A percentile compares a stretch with the other conserved stretches of the same genome.
phyloP scores from a whole-genome alignment of 2,329 filamentous ascomycete genomes.

The Paecilomyces fulvus region DNA sequence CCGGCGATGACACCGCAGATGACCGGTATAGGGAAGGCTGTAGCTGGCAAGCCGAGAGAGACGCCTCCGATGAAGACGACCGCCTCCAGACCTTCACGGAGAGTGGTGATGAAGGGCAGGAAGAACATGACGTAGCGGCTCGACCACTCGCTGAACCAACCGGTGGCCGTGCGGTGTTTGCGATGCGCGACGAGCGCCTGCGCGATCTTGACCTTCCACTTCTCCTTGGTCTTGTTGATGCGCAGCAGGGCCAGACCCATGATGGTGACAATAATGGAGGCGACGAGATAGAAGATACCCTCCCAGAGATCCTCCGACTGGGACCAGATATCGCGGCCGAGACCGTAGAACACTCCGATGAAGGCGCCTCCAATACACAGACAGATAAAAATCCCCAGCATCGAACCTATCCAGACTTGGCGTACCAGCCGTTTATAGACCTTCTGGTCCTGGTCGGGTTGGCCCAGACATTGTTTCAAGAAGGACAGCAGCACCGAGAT shows the following conservation, averaged over 20 bases:
- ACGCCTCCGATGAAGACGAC: conserved; percentile 86
- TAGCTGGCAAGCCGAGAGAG: conserved; percentile 64
- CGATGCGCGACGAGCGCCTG: conserved; percentile 52
- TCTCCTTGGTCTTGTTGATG: conserved; percentile 73
- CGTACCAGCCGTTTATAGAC: conserved; percentile 56
- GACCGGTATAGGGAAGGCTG: conserved; percentile 62
- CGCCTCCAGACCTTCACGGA: conserved; percentile 77
- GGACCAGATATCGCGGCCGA: conserved; percentile 60
- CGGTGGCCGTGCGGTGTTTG: conserved; percentile 35
- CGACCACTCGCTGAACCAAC: conserved; percentile 45
- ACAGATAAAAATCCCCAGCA: conserved; percentile 55
- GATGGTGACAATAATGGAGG: conserved; percentile 65
- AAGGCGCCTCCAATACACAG: conserved; percentile 57
- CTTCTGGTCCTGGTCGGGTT: conserved; percentile 47
- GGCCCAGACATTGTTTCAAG: conserved; percentile 69
- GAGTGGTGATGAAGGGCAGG: conserved; percentile 77
- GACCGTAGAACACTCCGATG: conserved; percentile 65
- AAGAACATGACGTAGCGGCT: conserved; percentile 75
- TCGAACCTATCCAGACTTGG: conserved; percentile 62
- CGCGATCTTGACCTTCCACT: conserved; percentile 78
- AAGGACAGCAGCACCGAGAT: conserved; percentile 81
- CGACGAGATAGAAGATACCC: conserved; percentile 66
- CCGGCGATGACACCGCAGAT: conserved; percentile 53
- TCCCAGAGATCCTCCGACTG: conserved; percentile 70
- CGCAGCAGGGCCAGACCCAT: conserved; percentile 75